Conservation (phyloP, 192 early-diverging fungal genomes). For the Helicostylum pulchrum region DNA sequence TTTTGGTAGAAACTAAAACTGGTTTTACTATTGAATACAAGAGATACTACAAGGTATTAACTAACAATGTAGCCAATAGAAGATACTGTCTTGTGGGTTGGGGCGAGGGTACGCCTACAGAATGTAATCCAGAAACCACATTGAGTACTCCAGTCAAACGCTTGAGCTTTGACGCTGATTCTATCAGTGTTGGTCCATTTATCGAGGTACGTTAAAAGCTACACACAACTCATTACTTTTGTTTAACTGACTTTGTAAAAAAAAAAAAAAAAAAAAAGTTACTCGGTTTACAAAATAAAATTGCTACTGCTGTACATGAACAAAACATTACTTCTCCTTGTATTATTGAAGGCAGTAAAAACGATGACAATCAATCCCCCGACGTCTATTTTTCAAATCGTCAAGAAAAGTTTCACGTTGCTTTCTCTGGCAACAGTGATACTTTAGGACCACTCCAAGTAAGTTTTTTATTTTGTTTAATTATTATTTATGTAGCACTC, state of each 20-base stretch:
- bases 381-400: not conserved
- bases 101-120: not conserved
- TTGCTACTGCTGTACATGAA: not conserved
- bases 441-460: not conserved
- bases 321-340: not conserved
- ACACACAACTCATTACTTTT: not conserved
- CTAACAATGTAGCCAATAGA: constrained; percentile 19
- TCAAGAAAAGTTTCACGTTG: not conserved
- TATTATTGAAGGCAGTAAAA: not conserved
- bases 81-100: constrained; percentile 13
- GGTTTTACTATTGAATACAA: constrained; percentile 25
- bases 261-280: not conserved
- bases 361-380: not conserved
- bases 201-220: not conserved
- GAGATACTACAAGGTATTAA: constrained; percentile 29
- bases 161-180: not conserved
- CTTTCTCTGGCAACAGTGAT: not conserved
- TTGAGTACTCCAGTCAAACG: not conserved
- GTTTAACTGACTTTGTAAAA: not conserved
- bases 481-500: too few species aligned
- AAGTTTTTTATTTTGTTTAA: not conserved
- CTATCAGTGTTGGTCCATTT: not conserved
- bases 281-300: not conserved
- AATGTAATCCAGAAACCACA: not conserved
- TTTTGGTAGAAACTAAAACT: constrained; percentile 14